Evolutionary conservation across 176 grass and related monocot species (phyloP).

Genomic region (Oryza longistaminata): DNA sequence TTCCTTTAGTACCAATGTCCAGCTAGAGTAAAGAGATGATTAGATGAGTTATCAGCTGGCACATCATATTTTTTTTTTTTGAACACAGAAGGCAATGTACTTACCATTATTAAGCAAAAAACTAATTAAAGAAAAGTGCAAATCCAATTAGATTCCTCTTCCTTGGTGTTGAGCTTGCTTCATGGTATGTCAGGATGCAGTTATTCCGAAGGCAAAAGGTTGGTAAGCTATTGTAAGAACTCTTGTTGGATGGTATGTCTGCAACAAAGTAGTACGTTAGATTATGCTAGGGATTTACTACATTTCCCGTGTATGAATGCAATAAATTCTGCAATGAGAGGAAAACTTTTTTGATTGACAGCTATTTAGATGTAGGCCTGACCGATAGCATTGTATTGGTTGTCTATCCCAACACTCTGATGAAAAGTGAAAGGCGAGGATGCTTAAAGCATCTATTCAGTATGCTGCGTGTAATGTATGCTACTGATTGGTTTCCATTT

Average conservation of each 20-base stretch:
- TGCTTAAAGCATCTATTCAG: background rate
- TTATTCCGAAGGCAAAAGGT: slow-evolving; percentile 75
- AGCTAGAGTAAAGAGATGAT: slow-evolving; percentile 51
- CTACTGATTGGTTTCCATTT: background rate
- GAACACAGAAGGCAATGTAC: slow-evolving; percentile 20
- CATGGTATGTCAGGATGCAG: slow-evolving; percentile 56
- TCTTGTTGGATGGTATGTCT: slow-evolving; percentile 68
- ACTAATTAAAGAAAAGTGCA: slow-evolving; percentile 65
- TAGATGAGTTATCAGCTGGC: slow-evolving; percentile 13
- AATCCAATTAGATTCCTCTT: slow-evolving; percentile 62
- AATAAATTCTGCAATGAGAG: slow-evolving; percentile 8
- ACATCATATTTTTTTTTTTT: background rate
- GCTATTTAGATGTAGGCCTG: background rate
- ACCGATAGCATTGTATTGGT: background rate
- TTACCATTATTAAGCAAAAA: slow-evolving; percentile 68
- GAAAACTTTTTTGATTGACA: background rate
- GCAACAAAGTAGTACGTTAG: slow-evolving; percentile 3
- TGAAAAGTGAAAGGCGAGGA: background rate
- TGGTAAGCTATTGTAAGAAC: slow-evolving; percentile 65
- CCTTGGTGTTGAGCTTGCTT: slow-evolving; percentile 81
- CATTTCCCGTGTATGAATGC: background rate
- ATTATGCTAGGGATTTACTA: background rate
- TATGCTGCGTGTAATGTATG: background rate
- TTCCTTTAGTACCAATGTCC: slow-evolving; percentile 87
- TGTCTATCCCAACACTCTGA: background rate